Evolutionary conservation across 1,139 yeast species (phyloP).

Genomic region (Hansenula lynferdii): DNA sequence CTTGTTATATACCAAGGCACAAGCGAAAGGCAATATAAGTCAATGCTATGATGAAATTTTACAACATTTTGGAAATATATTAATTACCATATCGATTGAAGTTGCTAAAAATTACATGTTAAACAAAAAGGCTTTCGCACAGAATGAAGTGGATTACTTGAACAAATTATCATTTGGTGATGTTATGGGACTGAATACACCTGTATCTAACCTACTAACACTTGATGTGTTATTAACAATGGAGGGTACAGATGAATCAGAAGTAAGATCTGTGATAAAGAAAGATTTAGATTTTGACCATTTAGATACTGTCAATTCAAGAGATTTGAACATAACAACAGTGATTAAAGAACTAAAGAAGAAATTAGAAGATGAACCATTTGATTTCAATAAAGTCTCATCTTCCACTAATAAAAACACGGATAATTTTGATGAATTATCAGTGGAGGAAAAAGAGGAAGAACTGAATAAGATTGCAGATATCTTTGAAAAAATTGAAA

Average conservation of each 20-base stretch:
- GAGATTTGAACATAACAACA: constrained; percentile 13
- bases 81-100: constrained; percentile 19
- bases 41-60: constrained; percentile 21
- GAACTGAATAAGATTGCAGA: constrained; percentile 50
- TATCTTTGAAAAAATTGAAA: constrained; percentile 44
- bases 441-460: constrained; percentile 47
- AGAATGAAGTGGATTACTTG: constrained; percentile 15
- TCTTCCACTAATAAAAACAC: not conserved
- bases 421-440: constrained; percentile 27
- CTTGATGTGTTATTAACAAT: constrained; percentile 15
- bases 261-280: constrained; percentile 11
- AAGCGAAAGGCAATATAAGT: constrained; percentile 5
- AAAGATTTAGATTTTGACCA: constrained; percentile 9
- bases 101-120: constrained; percentile 21
- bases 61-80: constrained; percentile 21
- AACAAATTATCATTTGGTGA: constrained; percentile 6
- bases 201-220: constrained; percentile 12
- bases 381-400: not conserved
- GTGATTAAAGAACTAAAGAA: constrained; percentile 9
- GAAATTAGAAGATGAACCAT: constrained; percentile 3
- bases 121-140: constrained; percentile 16
- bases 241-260: constrained; percentile 16
- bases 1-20: constrained; percentile 13
- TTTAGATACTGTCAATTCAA: constrained; percentile 4
- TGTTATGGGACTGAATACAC: constrained; percentile 5